Evolutionary conservation across 2,329 filamentous ascomycete genomes (phyloP).

Genomic region (Metarhizium rileyi): DNA sequence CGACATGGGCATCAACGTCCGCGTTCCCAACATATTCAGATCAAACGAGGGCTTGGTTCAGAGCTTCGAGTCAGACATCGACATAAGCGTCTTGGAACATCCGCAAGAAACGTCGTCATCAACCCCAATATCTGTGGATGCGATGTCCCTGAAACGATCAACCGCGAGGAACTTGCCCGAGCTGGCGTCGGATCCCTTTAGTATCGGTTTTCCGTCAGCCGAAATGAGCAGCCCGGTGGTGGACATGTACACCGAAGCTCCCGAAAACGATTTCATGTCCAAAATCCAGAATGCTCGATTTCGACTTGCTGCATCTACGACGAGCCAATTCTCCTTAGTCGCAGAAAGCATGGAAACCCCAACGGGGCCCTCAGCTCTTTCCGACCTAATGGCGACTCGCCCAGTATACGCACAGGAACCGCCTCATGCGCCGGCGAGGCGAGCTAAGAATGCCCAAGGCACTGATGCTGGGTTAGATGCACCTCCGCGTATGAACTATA

Average conservation of each 20-base stretch:
- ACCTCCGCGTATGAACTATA: slow-evolving; percentile 55
- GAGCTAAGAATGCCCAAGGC: slow-evolving; percentile 43
- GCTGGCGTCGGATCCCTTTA: slow-evolving; percentile 41
- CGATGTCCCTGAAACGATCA: slow-evolving; percentile 32
- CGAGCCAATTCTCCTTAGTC: slow-evolving; percentile 22
- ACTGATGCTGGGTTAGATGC: slow-evolving; percentile 45
- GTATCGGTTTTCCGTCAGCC: slow-evolving; percentile 30
- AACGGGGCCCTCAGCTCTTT: slow-evolving; percentile 14
- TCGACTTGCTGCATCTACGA: slow-evolving; percentile 30
- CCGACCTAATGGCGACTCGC: slow-evolving; percentile 16
- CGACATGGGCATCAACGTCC: slow-evolving; percentile 74
- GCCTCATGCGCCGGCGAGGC: slow-evolving; percentile 42
- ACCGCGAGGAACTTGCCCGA: slow-evolving; percentile 27
- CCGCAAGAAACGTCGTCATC: slow-evolving; percentile 23
- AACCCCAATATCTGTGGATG: slow-evolving; percentile 21
- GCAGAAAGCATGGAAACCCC: slow-evolving; percentile 57
- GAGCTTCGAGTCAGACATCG: slow-evolving; percentile 31
- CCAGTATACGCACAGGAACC: slow-evolving; percentile 28
- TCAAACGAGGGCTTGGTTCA: slow-evolving; percentile 47
- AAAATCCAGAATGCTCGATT: slow-evolving; percentile 44
- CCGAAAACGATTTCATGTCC: slow-evolving; percentile 46
- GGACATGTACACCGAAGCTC: slow-evolving; percentile 29
- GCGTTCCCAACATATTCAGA: slow-evolving; percentile 80
- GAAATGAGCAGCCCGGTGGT: slow-evolving; percentile 33
- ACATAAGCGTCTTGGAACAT: slow-evolving; percentile 17